Evolutionary conservation across 441 rosid genomes (phyloP), one percentile per base, ranked within the genome.

Genomic region (Hypseocharis bilobata): DNA sequence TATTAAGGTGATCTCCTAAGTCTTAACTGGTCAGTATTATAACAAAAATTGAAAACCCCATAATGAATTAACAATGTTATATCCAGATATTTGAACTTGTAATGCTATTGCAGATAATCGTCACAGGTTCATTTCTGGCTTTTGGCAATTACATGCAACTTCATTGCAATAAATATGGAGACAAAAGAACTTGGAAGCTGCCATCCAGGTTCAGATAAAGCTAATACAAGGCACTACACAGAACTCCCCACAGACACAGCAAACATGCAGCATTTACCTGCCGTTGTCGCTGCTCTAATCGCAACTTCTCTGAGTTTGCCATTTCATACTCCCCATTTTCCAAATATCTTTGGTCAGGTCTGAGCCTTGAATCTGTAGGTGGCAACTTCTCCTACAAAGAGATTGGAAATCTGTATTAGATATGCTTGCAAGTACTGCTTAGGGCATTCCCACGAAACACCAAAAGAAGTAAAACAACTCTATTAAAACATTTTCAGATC

Each of bases 361-460:
- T 77, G n/a, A 87, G 88, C 78, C 96, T 86, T 14, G 96, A 89
- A 77, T 89, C 96, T 20, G 96, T 89, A 4, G 94, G 94, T 3
- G 96, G 96, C 78, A 89, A 60, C 72, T 76, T 87, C 51, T 86
- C 94, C 96, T 86, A 10, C 27, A 51, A 8, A 20, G 26, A 0
- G n/a, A n/a, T n/a, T n/a, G n/a, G 52, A 45, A 45, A 45, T 45
- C 20, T 11, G 17, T 16, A 8, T 45, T 45, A 45, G 20, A 16
- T 45, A 3, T 4, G 3, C 5, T 2, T 19, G 20, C 17, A 42
- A n/a, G n/a, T n/a, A n/a, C n/a, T n/a, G 17, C 16, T 14, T 3
- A 42, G 17, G n/a, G 11, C 49, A 14, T 5, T 45, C 4, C 6
- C 7, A 17, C 11, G 1, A 45, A 7, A n/a, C 6, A 1, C 22